Evolutionary conservation across 768 basidiomycete genomes (phyloP), one percentile per base, ranked within the genome.

Genomic region (Pulveroboletus frians): DNA sequence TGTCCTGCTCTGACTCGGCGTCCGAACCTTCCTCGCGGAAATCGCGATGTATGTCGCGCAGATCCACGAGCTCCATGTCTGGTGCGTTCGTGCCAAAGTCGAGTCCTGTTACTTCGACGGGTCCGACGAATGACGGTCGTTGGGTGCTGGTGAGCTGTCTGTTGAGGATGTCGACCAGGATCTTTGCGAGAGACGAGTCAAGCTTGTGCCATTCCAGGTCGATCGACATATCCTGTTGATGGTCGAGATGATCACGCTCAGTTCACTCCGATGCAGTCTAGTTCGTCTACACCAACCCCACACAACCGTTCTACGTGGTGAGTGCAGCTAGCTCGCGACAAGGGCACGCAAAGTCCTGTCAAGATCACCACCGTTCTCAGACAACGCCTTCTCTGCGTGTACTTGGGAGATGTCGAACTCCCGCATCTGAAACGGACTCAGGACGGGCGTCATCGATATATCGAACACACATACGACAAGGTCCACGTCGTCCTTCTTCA

Each of bases 81-180:
- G 96, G 96, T 3, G 83, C 64, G 17, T 73, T 72, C 0, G 84
- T 80, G 29, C 96, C 96, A 68, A 99, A 94, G 50, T 92, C 88
- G 47, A 98, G 78, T 4, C 84, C 83, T 2, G 83, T 85, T 47
- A 98, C 83, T 51, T 85, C 79, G 50, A 98, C 81, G 13, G 94
- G 92, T 2, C 96, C 96, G 32, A 99, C 88, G 67, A 94, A 98
- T 9, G 92, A 92, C 0, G 95, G 96, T n/a, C 90, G 72, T 29
- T 80, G 69, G 3, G 84, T 80, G 42, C 70, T 76, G 6, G 76
- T 62, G 20, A 99, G 84, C 49, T 91, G 87, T 50, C 73, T 72
- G 71, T 96, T 93, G 60, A 99, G 83, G 40, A 85, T 62, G 34
- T 80, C 75, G 49, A 93, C 78, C 50, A 94, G 76, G 27, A 76